A percentile compares a stretch with the other conserved stretches of the same genome.
Evolutionary conservation across 2,329 filamentous ascomycete species (phyloP).

Genomic region (Hypoxylon sp.): DNA sequence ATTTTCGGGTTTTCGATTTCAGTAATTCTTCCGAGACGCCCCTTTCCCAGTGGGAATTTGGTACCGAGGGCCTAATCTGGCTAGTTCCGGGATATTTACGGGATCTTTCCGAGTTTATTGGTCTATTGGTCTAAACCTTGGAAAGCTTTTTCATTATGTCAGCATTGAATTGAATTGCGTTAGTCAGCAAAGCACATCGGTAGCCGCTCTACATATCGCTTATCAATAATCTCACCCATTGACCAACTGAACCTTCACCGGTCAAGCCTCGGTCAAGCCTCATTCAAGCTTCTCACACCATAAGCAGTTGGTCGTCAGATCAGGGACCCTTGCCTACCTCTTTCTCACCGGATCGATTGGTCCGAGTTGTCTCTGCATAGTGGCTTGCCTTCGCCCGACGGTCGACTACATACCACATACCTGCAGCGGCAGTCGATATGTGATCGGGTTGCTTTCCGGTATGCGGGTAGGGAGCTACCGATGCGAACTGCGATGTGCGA

Average conservation of each 20-base stretch:
- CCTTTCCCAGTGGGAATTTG: constrained; percentile 3
- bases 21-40: constrained; percentile 26
- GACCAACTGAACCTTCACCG: constrained; percentile 2
- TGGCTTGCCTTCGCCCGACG: not conserved
- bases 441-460: constrained; percentile 7
- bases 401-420: not conserved
- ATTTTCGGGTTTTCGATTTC: constrained; percentile 24
- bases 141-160: constrained; percentile 3
- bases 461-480: constrained; percentile 17
- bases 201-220: not conserved
- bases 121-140: not conserved
- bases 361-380: not conserved
- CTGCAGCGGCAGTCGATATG: constrained; percentile 9
- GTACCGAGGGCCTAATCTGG: constrained; percentile 23
- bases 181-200: constrained; percentile 10
- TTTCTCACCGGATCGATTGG: not conserved
- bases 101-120: not conserved
- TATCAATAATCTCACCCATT: constrained; percentile 7
- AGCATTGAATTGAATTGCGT: constrained; percentile 5
- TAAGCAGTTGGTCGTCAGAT: constrained; percentile 1
- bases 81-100: constrained; percentile 16
- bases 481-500: constrained; percentile 15
- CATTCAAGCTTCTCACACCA: constrained; percentile 11
- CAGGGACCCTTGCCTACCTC: not conserved
- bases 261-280: constrained; percentile 5